These are phyloP conservation scores for Vanilla planifolia DNA, from an alignment of 106 monocot species.

Conservation along the genomic window DNA sequence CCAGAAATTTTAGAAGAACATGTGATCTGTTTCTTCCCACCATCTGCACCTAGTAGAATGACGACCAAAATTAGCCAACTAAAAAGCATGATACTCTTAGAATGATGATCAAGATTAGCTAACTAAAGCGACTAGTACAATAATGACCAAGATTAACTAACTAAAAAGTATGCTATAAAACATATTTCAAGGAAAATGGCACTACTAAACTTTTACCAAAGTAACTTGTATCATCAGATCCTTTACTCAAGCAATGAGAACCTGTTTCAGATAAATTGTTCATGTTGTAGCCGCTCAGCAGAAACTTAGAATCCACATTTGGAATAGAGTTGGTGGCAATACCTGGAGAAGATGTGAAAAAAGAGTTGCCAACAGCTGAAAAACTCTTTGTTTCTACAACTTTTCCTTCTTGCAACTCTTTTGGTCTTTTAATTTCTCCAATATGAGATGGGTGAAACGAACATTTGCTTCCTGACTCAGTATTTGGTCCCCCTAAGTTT, in stretches of 20 bases:
- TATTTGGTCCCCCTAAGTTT: slow-evolving; percentile 10
- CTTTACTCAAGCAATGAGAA: slow-evolving; percentile 21
- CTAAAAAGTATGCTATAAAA: background rate
- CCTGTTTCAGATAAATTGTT: slow-evolving; percentile 20
- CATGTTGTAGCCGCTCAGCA: slow-evolving; percentile 14
- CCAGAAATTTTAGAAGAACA: slow-evolving; percentile 15
- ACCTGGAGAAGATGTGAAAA: slow-evolving; percentile 11
- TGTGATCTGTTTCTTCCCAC: slow-evolving; percentile 21
- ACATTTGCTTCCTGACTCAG: slow-evolving; percentile 29
- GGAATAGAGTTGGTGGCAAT: slow-evolving; percentile 1
- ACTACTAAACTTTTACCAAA: slow-evolving; percentile 11
- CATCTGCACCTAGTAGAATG: slow-evolving; percentile 13
- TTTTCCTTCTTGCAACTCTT: slow-evolving; percentile 30
- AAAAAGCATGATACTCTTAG: background rate
- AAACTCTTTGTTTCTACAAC: slow-evolving; percentile 38
- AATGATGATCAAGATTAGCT: no score
- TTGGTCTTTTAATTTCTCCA: slow-evolving; percentile 22
- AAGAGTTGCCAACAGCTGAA: slow-evolving; percentile 14
- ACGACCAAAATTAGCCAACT: slow-evolving; percentile 4
- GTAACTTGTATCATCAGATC: slow-evolving; percentile 16
- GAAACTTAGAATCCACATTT: slow-evolving; percentile 23
- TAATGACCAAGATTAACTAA: no score
- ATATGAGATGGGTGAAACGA: slow-evolving; percentile 14
- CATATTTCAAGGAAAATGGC: background rate
- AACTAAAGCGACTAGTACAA: background rate